Evolutionary conservation across 345 rosid genomes (phyloP), one percentile per base, ranked within the genome.

Genomic region (Eucalyptus marginata): DNA sequence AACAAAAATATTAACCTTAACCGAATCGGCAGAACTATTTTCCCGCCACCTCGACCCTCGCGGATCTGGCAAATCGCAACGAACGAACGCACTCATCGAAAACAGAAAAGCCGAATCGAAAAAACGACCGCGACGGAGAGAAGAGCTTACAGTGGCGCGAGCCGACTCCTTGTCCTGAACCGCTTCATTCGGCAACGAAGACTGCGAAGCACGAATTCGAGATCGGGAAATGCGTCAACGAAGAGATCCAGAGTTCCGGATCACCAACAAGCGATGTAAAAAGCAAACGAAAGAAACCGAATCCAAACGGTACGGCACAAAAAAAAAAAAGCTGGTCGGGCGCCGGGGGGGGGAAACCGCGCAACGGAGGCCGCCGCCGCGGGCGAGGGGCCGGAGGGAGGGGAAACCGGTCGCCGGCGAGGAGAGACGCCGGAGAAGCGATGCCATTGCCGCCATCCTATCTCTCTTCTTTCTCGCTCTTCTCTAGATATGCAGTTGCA

Each of bases 351-450:
- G 44, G n/a, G n/a, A n/a, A n/a, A 96, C 99, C 96, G 90, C 90
- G 62, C 83, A 88, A 86, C 91, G 92, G 86, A 94, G 64, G 90
- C 94, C 93, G 87, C 89, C 91, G 92, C 93, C 93, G 91, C 84
- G 90, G 83, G 89, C 88, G 90, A 76, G 89, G 68, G 92, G 93
- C 86, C 83, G 95, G 93, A n/a, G 8, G 83, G 83, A 20, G 43
- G 83, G 8, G 47, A 76, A 22, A 47, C 47, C 22, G 83, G 27
- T 10, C 83, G 90, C 94, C 92, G 91, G 95, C 88, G 87, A 97
- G 92, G 91, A 96, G 92, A 84, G 89, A 40, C 91, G 86, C 86
- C 95, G 93, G 86, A 97, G 96, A 90, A 97, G 96, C 90, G 96
- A 91, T 71, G 97, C 95, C 96, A 94, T 92, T 54, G 94, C 90